Evolutionary conservation across 768 basidiomycete species (phyloP), one percentile per base, ranked within the genome.

Genomic region (Gloeostereum incarnatum): DNA sequence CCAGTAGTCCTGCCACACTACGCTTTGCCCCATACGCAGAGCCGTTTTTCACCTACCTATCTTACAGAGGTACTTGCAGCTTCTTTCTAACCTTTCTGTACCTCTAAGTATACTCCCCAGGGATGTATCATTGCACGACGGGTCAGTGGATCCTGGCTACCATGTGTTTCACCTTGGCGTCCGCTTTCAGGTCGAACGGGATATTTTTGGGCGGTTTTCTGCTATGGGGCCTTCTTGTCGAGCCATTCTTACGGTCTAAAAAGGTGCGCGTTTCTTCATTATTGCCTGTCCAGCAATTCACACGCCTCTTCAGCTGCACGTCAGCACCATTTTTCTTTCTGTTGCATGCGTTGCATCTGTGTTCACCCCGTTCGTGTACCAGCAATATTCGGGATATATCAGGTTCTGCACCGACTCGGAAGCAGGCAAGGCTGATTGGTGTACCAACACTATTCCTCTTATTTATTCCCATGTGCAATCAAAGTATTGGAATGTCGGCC

Each of bases 401-500:
- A 49, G 60, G 0, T 93, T 91, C 54, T 99, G 94, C 57, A 33
- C 39, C 11, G 32, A 45, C 20, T 16, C 44, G 13, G n/a, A 48
- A 20, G 3, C 40, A 42, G 19, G 40, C 22, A 45, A 50, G 20
- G 56, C 62, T 6, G 50, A 36, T 3, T 98, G 93, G 93, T 97
- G 94, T 57, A 37, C 54, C 2, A 42, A 54, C 0, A 27, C 53
- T 17, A 50, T 77, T 4, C 90, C 91, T 0, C 73, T 76, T 10
- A 77, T 89, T 39, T 99, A 98, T 56, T 61, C 73, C 7, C 74
- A 88, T 51, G 84, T 85, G 2, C 94, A 99, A 54, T 60, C 60
- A 4, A 65, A 70, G 38, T 97, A 98, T 56, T 99, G 94, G 96
- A 68, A 84, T 53, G 62, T 71, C 31, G 91, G 93, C 11, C 75